Evolutionary conservation across 1,139 yeast species (phyloP).

Genomic region (Taphrina populina): DNA sequence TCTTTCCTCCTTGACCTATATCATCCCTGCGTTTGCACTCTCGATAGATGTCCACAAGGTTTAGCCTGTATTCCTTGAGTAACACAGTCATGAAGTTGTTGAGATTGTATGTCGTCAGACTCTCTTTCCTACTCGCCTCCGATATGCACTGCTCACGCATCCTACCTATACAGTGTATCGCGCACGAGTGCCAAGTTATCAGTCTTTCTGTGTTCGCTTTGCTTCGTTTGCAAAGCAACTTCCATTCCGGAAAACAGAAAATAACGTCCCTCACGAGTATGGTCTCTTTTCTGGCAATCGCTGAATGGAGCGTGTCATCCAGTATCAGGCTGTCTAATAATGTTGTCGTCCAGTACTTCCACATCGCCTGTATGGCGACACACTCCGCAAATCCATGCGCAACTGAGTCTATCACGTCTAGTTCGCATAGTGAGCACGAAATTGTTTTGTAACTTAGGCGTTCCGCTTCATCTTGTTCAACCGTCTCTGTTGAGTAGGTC

Average conservation of each 20-base stretch:
- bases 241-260: constrained; percentile 3
- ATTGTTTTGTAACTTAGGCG: background rate
- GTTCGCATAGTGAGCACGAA: constrained; percentile 1
- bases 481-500: background rate
- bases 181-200: background rate
- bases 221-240: background rate
- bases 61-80: constrained; percentile 1
- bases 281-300: background rate
- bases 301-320: background rate
- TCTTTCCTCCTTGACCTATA: background rate
- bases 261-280: background rate
- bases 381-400: constrained; percentile 1
- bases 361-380: background rate
- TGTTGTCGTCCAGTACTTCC: background rate
- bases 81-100: background rate
- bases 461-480: background rate
- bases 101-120: background rate
- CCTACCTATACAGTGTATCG: background rate
- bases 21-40: background rate
- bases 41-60: background rate
- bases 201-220: background rate
- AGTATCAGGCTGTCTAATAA: background rate
- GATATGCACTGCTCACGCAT: background rate
- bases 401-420: background rate
- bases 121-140: background rate